Evolutionary conservation across 257 asterid genomes (phyloP).

Genomic region (Solanum raphanifolium): DNA sequence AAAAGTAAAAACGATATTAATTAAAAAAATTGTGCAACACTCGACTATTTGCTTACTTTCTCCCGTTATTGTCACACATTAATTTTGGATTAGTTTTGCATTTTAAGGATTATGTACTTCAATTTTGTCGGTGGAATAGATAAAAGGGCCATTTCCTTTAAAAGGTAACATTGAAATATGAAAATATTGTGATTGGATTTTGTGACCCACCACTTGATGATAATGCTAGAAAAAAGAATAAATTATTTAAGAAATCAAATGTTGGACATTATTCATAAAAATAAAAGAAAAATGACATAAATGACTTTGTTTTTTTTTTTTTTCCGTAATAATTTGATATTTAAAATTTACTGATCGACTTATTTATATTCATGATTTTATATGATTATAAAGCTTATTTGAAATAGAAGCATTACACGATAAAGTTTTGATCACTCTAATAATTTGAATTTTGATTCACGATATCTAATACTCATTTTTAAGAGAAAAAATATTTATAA

Average conservation of each 20-base stretch:
- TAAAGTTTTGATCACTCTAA: not conserved
- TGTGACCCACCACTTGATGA: not conserved
- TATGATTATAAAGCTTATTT: not conserved
- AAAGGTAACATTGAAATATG: not conserved
- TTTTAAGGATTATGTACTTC: not conserved
- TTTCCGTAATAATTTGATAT: not conserved
- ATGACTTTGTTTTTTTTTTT: not conserved
- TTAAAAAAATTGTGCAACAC: not conserved
- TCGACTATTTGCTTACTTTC: not conserved
- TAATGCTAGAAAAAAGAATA: not conserved
- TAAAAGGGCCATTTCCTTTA: not conserved
- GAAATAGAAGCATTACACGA: not conserved
- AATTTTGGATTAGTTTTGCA: not conserved
- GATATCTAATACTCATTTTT: not conserved
- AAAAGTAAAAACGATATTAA: not conserved
- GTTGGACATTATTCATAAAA: not conserved
- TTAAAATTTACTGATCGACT: not conserved
- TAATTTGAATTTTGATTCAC: not conserved
- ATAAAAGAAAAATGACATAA: not conserved
- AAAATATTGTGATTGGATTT: not conserved
- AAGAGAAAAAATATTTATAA: not conserved
- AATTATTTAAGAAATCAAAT: not conserved
- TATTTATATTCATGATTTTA: not conserved
- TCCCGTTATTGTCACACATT: not conserved
- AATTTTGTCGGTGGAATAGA: not conserved